phyloP scores from a whole-genome alignment of 371 early-diverging fungal species.

The Mucor racemosus region DNA sequence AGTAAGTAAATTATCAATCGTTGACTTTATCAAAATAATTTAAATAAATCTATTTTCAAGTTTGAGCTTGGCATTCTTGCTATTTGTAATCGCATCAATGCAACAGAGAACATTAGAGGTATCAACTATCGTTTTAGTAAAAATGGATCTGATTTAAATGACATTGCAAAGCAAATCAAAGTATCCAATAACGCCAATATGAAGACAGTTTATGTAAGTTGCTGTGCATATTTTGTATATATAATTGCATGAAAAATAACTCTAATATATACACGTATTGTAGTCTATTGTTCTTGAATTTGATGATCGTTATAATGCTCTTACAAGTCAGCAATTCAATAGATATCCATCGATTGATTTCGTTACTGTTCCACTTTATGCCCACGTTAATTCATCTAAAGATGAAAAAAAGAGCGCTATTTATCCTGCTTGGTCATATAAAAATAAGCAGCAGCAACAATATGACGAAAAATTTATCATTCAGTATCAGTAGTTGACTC shows the following conservation, averaged over 20 bases:
- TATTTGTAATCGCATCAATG: conserved; percentile 47
- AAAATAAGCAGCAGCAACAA: conserved; percentile 4
- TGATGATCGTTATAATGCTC: conserved; percentile 37
- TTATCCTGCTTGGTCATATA: conserved; percentile 1
- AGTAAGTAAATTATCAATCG: conserved; percentile 13
- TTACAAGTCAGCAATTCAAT: conserved; percentile 30
- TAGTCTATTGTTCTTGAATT: conserved; percentile 38
- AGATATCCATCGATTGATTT: conserved; percentile 31
- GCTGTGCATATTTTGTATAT: background rate
- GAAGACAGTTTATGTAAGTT: conserved; percentile 29
- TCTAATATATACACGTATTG: background rate
- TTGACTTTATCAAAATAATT: background rate
- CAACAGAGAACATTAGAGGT: conserved; percentile 54
- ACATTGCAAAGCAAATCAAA: conserved; percentile 13
- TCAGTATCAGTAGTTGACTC: background rate
- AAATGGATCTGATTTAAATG: conserved; percentile 26
- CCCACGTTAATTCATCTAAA: conserved; percentile 18
- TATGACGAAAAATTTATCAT: conserved; percentile 31
- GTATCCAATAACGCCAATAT: conserved; percentile 2
- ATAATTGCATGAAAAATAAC: background rate
- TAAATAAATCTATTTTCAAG: conserved; percentile 22
- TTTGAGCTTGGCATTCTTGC: conserved; percentile 42
- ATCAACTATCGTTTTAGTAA: conserved; percentile 47
- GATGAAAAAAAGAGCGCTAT: conserved; percentile 1
- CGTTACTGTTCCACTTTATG: conserved; percentile 33